Percentiles rank a stretch among this genome's conserved stretches.
These are phyloP conservation scores for Fusarium sp. DNA, from an alignment of 2,329 filamentous ascomycete species.

Conservation along the genomic window DNA sequence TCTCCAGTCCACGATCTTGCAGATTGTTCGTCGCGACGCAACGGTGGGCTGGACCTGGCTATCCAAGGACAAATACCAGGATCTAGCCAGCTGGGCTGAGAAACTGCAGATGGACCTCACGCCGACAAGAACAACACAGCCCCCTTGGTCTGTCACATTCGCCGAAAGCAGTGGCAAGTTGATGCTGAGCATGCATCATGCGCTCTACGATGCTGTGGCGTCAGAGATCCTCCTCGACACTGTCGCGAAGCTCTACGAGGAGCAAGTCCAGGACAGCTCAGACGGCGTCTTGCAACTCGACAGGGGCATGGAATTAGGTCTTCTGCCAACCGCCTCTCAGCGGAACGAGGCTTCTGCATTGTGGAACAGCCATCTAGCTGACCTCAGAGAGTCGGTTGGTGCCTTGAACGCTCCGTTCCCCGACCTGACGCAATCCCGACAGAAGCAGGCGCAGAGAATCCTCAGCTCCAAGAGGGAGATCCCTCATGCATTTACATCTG, in stretches of 20 bases:
- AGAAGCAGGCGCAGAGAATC: constrained; percentile 15
- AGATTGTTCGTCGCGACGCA: constrained; percentile 3
- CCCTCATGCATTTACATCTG: not conserved
- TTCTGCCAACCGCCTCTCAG: not conserved
- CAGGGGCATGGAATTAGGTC: not conserved
- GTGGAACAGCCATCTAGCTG: not conserved
- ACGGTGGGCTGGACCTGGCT: not conserved
- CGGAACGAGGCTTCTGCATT: not conserved
- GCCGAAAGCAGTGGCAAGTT: not conserved
- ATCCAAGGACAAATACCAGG: not conserved
- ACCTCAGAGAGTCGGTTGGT: not conserved
- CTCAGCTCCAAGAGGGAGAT: not conserved
- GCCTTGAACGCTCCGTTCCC: constrained; percentile 12
- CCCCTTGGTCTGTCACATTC: constrained; percentile 19
- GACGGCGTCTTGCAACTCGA: not conserved
- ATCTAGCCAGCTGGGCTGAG: not conserved
- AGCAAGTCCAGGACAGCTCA: not conserved
- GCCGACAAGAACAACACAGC: not conserved
- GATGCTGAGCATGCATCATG: constrained; percentile 30
- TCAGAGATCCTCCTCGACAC: constrained; percentile 1
- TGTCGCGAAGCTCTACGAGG: constrained; percentile 9
- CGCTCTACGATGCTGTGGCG: constrained; percentile 5
- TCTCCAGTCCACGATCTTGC: constrained; percentile 2
- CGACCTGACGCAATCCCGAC: constrained; percentile 15
- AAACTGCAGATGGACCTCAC: constrained; percentile 6